A percentile compares a stretch with the other conserved stretches of the same genome.
Evolutionary conservation across 169 alveolate genomes (phyloP).

Genomic region (Plasmodium yoelii): DNA sequence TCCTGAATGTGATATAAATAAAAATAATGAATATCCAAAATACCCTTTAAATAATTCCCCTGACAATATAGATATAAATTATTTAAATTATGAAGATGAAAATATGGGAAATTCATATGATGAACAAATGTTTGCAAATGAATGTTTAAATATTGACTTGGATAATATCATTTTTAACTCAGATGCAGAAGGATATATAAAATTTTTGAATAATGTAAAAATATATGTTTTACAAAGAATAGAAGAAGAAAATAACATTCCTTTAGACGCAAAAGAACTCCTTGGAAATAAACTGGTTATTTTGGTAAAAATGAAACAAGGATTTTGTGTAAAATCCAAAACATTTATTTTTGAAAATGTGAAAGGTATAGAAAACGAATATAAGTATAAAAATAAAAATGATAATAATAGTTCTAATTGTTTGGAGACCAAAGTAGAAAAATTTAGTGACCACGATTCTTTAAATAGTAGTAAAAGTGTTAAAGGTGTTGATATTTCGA

Average conservation of each 20-base stretch:
- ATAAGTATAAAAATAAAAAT: slow-evolving; percentile 23
- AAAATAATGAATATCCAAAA: background rate
- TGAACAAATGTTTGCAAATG: slow-evolving; percentile 36
- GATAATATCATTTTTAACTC: slow-evolving; percentile 53
- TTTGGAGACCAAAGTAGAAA: too few relatives aligned
- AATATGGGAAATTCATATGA: slow-evolving; percentile 14
- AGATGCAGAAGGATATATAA: slow-evolving; percentile 50
- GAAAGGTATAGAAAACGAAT: slow-evolving; percentile 25
- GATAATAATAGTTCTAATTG: background rate
- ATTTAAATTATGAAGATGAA: slow-evolving; percentile 25
- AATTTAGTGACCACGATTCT: slow-evolving; percentile 2
- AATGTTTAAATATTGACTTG: slow-evolving; percentile 54
- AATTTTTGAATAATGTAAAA: slow-evolving; percentile 62
- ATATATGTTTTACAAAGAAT: slow-evolving; percentile 44
- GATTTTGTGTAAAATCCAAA: slow-evolving; percentile 42
- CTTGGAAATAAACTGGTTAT: slow-evolving; percentile 31
- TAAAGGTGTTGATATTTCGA: background rate
- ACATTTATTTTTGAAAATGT: slow-evolving; percentile 46
- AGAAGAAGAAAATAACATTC: slow-evolving; percentile 38
- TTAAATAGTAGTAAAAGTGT: slow-evolving; percentile 5
- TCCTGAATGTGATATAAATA: slow-evolving; percentile 3
- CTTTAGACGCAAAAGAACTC: background rate
- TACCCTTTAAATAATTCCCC: background rate
- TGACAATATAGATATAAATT: slow-evolving; percentile 19
- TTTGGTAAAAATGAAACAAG: slow-evolving; percentile 45